Percentiles rank a stretch among this genome's conserved stretches.
Evolutionary conservation across 2,329 filamentous ascomycete species (phyloP).

Genomic region (Pseudogymnoascus sp.): DNA sequence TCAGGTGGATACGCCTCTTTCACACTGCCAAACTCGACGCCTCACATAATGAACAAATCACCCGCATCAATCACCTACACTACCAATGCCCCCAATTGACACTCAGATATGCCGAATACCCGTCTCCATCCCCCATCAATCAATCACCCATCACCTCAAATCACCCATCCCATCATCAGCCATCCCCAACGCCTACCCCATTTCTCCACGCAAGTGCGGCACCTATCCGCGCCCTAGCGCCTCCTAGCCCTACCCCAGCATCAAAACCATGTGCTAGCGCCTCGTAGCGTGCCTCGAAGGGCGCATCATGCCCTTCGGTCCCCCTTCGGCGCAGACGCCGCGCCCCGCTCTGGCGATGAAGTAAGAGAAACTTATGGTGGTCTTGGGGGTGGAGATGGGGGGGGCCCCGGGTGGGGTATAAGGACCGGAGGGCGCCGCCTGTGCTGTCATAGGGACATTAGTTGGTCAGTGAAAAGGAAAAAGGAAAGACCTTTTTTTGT

Average conservation of each 20-base stretch:
- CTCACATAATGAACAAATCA: background rate
- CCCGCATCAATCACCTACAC: background rate
- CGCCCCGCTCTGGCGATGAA: background rate
- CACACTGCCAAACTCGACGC: background rate
- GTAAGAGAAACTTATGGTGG: background rate
- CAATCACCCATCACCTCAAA: background rate
- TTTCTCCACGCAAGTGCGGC: background rate
- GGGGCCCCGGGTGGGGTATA: background rate
- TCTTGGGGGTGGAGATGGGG: background rate
- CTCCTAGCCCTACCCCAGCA: background rate
- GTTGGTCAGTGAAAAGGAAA: no score
- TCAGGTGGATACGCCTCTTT: background rate
- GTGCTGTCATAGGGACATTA: no score
- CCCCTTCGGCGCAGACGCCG: background rate
- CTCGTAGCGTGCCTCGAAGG: background rate
- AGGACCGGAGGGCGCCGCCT: background rate
- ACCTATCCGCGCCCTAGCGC: background rate
- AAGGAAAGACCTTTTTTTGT: background rate
- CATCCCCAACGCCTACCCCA: background rate
- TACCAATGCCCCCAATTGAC: background rate
- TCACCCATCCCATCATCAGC: background rate
- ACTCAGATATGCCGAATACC: background rate
- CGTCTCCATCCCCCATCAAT: background rate
- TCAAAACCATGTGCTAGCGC: background rate
- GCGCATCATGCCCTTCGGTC: background rate